These are phyloP conservation scores for Chlorella sp. DNA, from an alignment of 139 green algal species.

Conservation along the genomic window DNA sequence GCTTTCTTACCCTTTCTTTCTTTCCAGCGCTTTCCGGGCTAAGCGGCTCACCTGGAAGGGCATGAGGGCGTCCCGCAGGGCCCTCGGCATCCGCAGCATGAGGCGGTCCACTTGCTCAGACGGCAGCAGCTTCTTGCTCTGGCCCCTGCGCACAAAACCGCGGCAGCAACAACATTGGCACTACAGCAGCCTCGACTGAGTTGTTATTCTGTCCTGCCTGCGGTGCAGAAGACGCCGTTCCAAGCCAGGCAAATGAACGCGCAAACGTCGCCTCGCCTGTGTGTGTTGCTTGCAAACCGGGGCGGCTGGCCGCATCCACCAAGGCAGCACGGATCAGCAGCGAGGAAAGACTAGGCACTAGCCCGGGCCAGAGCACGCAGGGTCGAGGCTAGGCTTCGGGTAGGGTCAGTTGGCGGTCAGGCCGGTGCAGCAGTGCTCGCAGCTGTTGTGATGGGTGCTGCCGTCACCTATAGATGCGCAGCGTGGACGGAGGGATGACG, in stretches of 20 bases:
- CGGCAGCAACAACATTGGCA: neutral
- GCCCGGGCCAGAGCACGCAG: neutral
- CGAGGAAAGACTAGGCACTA: neutral
- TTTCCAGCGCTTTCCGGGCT: neutral
- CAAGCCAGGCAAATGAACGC: neutral
- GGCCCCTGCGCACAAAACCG: neutral
- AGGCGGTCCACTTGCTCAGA: conserved; percentile 33
- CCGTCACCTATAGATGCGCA: conserved; percentile 24
- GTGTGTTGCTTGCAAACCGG: no score
- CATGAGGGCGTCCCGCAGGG: conserved; percentile 49
- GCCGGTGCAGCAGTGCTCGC: neutral
- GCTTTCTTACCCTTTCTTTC: neutral
- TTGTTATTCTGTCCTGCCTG: neutral
- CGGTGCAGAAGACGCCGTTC: no score
- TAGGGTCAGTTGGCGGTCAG: no score
- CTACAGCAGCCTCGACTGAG: neutral
- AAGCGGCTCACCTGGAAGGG: conserved; percentile 38
- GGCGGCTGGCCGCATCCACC: no score
- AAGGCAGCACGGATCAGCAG: neutral
- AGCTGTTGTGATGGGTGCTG: neutral
- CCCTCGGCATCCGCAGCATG: conserved; percentile 40
- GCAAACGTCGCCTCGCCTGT: neutral
- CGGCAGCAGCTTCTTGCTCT: neutral
- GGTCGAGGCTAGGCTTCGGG: no score
- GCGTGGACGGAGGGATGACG: conserved; percentile 16